Evolutionary conservation across 1,139 yeast species (phyloP), one percentile per base, ranked within the genome.

Genomic region (Chernovozyma aurita): DNA sequence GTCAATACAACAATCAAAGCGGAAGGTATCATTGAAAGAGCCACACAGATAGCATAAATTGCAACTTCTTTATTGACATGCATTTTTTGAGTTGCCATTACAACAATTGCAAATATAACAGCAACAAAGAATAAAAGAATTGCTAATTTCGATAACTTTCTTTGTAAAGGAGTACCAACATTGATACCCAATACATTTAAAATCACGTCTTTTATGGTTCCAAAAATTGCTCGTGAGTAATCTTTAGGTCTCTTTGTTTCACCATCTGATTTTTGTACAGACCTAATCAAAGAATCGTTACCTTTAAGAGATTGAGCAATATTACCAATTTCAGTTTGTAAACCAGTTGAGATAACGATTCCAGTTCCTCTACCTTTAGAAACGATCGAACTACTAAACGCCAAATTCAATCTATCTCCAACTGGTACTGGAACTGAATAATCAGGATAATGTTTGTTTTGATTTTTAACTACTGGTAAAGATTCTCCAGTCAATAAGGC

Each of bases 401-500:
- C 71, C 55, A 73, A 51, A 30, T 73, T 76, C 38, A 73, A 58
- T 18, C 70, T 61, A 34, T 61, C 59, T 4, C 72, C 62, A 3
- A 68, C 69, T 13, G 71, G 72, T 22, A 69, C 61, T 12, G 55
- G 49, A 1, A 38, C 41, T 14, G 54, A 54, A 2, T 45, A 28
- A 35, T 55, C 58, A 3, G 43, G 4, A 33, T 55, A 60, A 13
- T 61, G 52, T 2, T 55, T 50, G 2, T 38, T 34, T 16, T 47
- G 53, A 24, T 53, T 46, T 43, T 70, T 70, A 18, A 50, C 50
- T 2, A 70, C 58, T 13, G 76, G 73, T 33, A 67, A 59, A 0
- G 77, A 67, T 47, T 74, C 80, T 40, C 80, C 80, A 2, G 80
- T 75, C 33, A 75, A 57, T 28, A 73, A 59, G 6, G 80, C 70